Conservation (phyloP, 2,329 filamentous ascomycete genomes). For the Fusarium sp. region DNA sequence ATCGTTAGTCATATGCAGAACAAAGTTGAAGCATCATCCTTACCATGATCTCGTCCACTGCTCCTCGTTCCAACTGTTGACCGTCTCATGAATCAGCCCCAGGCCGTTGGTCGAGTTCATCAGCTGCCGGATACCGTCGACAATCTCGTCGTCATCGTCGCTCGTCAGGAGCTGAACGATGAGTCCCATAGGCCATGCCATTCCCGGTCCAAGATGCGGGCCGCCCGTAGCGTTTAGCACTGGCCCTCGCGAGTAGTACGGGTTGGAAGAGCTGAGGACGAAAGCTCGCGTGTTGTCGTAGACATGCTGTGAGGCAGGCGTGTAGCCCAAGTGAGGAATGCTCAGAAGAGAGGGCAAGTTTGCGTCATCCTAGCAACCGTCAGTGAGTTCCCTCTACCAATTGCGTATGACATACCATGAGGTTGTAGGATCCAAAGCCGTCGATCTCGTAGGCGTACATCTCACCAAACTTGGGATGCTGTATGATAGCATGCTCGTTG, state of each 20-base stretch:
- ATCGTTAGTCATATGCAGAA: neutral
- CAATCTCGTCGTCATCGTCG: constrained; percentile 82
- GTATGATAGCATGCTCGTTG: constrained; percentile 77
- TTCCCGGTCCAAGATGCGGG: constrained; percentile 72
- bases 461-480: constrained; percentile 72
- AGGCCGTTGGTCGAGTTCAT: constrained; percentile 80
- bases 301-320: constrained; percentile 70
- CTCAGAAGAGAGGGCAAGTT: constrained; percentile 76
- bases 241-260: constrained; percentile 76
- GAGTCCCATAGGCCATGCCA: constrained; percentile 91
- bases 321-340: constrained; percentile 72
- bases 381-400: neutral
- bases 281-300: constrained; percentile 85
- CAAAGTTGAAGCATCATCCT: neutral
- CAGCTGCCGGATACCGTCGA: constrained; percentile 71
- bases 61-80: constrained; percentile 53
- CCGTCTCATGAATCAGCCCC: constrained; percentile 83
- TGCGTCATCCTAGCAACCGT: constrained; percentile 66
- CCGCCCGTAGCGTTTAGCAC: constrained; percentile 68
- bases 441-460: constrained; percentile 82
- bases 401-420: constrained; percentile 63
- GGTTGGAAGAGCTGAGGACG: constrained; percentile 80
- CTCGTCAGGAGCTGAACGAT: constrained; percentile 86
- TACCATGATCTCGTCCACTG: constrained; percentile 58
- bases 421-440: constrained; percentile 73